phyloP scores from a whole-genome alignment of 345 rosid genomes.

The Corymbia maculata region DNA sequence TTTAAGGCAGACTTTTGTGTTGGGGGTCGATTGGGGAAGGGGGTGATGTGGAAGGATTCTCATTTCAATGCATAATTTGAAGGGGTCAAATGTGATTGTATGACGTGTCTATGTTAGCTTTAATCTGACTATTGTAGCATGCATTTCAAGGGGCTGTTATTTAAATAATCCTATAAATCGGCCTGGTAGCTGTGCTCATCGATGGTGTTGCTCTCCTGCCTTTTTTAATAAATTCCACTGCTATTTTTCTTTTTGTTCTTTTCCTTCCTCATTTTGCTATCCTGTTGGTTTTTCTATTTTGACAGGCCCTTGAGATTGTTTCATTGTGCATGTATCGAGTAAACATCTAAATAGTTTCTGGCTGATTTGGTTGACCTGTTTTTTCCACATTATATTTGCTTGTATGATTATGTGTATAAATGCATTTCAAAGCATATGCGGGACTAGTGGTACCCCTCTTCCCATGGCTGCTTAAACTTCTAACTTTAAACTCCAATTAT shows the following conservation, averaged over 20 bases:
- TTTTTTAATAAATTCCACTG: background rate
- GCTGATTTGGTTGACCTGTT: background rate
- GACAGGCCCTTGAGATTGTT: background rate
- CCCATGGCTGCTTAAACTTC: background rate
- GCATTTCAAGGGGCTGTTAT: background rate
- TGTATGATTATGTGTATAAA: background rate
- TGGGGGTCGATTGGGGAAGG: background rate
- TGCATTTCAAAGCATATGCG: background rate
- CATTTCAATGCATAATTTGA: background rate
- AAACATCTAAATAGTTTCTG: background rate
- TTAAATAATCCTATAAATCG: background rate
- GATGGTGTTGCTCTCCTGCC: background rate
- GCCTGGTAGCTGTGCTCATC: background rate
- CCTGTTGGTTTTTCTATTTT: background rate
- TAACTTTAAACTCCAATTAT: background rate
- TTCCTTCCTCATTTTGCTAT: background rate
- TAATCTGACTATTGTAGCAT: background rate
- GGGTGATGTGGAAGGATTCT: background rate
- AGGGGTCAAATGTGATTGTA: background rate
- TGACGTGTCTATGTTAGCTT: background rate
- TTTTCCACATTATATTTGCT: background rate
- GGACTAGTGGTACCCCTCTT: background rate
- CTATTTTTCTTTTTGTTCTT: background rate
- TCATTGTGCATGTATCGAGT: background rate
- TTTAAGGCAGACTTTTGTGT: background rate